Evolutionary conservation across 768 basidiomycete genomes (phyloP).

Genomic region (Suillus ampliporus): DNA sequence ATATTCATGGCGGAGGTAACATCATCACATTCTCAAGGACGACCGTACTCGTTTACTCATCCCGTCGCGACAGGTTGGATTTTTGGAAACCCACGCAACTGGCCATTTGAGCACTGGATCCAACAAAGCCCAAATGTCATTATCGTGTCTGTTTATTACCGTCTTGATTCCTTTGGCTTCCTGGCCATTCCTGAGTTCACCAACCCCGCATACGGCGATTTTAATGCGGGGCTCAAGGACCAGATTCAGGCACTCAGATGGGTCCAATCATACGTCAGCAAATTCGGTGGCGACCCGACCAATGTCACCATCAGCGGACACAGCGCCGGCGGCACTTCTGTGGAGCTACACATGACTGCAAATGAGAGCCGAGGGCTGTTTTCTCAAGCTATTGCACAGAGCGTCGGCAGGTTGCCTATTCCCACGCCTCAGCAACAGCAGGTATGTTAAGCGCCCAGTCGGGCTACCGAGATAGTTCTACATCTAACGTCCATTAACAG

Average conservation of each 20-base stretch:
- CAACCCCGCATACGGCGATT: constrained; percentile 46
- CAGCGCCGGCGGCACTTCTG: constrained; percentile 60
- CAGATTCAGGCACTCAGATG: constrained; percentile 50
- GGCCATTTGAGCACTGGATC: constrained; percentile 72
- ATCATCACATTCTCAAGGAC: background rate
- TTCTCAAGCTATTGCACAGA: constrained; percentile 64
- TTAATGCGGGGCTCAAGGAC: constrained; percentile 62
- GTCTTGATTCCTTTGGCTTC: constrained; percentile 68
- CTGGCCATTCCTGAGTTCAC: constrained; percentile 56
- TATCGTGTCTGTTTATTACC: constrained; percentile 71
- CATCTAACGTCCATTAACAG: constrained; percentile 33
- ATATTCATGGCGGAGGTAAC: constrained; percentile 46
- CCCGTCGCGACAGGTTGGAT: constrained; percentile 47
- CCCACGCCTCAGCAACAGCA: constrained; percentile 56
- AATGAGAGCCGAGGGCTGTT: constrained; percentile 49
- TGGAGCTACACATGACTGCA: constrained; percentile 64
- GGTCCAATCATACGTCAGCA: constrained; percentile 43
- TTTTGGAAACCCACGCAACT: constrained; percentile 65
- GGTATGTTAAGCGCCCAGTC: constrained; percentile 39
- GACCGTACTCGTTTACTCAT: background rate
- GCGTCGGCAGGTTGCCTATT: constrained; percentile 59
- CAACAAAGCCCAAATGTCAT: constrained; percentile 66
- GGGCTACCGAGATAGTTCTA: background rate
- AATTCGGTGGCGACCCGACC: constrained; percentile 47
- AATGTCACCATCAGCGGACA: constrained; percentile 61